These are phyloP conservation scores for Penicillium sp. DNA, from an alignment of 2,329 filamentous ascomycete genomes.

Conservation along the genomic window DNA sequence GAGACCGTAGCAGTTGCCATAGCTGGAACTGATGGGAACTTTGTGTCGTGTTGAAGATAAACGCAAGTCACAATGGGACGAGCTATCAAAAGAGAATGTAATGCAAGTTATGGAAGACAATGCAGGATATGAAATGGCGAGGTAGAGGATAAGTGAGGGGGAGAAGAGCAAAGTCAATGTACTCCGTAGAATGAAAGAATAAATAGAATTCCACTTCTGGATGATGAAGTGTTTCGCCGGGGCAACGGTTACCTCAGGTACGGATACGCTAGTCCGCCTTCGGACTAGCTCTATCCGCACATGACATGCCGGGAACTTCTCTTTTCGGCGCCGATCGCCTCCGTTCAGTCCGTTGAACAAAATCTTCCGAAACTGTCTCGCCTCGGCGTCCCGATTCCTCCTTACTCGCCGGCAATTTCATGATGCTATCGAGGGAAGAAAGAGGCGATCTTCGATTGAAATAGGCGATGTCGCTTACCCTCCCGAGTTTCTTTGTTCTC, in stretches of 20 bases:
- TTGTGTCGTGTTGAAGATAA: neutral
- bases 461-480: neutral
- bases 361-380: neutral
- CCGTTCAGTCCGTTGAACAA: slow-evolving; percentile 17
- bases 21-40: slow-evolving; percentile 18
- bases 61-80: slow-evolving; percentile 27
- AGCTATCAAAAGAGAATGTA: slow-evolving; percentile 18
- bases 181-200: slow-evolving; percentile 30
- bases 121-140: slow-evolving; percentile 24
- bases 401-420: neutral
- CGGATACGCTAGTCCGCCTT: slow-evolving; percentile 35
- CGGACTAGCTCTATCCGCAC: slow-evolving; percentile 46
- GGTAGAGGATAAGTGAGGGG: slow-evolving; percentile 15
- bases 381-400: neutral
- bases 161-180: slow-evolving; percentile 17
- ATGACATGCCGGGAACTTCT: slow-evolving; percentile 44
- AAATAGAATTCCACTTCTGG: slow-evolving; percentile 39
- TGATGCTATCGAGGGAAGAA: neutral
- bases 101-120: slow-evolving; percentile 19
- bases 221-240: slow-evolving; percentile 32
- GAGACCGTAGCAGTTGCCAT: slow-evolving; percentile 86
- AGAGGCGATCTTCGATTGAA: neutral
- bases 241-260: slow-evolving; percentile 45
- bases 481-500: neutral
- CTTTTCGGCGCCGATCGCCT: slow-evolving; percentile 50